Evolutionary conservation across 345 rosid species (phyloP), one percentile per base, ranked within the genome.

Genomic region (Linum trigynum): DNA sequence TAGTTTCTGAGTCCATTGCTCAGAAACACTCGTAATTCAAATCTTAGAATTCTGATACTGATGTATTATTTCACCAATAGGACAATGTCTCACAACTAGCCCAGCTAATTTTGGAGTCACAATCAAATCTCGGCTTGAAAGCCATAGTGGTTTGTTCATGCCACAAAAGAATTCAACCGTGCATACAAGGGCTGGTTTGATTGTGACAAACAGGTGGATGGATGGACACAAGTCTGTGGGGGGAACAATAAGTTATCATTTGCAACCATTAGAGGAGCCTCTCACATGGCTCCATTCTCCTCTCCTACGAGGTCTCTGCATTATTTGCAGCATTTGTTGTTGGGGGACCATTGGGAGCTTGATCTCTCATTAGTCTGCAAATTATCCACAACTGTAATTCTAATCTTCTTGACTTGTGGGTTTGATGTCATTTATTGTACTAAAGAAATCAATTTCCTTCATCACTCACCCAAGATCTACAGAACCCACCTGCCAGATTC

Each of bases 41-140:
- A 23, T 23, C 32, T 23, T 23, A 23, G 32, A 23, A 23, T 23
- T 23, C 32, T 23, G 32, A 23, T 23, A 23, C 32, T 23, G 32
- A 23, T 23, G 32, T 23, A 23, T 23, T 11, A 2, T 8, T n/a
- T 14, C 3, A 3, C 16, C 36, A 17, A 40, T 55, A 68, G 76
- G 76, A 16, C 72, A 73, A 73, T 55, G 72, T 68, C 32, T 72
- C 76, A 7, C 76, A 68, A 68, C 72, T 73, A 3, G 72, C 72
- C 12, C n/a, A 68, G 0, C 69, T 68, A 7, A 64, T 73, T 35
- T 3, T 61, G 53, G 57, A 73, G 50, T 68, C 72, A 36, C 65
- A 69, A 41, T 10, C 64, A 2, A 55, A 68, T n/a, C 23, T 43
- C 65, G 68, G 61, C 6, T 39, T 73, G 40, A 73, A 73, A 64